These are phyloP conservation scores for Pythium sp. DNA, from an alignment of 352 stramenopile genomes.

Conservation along the genomic window DNA sequence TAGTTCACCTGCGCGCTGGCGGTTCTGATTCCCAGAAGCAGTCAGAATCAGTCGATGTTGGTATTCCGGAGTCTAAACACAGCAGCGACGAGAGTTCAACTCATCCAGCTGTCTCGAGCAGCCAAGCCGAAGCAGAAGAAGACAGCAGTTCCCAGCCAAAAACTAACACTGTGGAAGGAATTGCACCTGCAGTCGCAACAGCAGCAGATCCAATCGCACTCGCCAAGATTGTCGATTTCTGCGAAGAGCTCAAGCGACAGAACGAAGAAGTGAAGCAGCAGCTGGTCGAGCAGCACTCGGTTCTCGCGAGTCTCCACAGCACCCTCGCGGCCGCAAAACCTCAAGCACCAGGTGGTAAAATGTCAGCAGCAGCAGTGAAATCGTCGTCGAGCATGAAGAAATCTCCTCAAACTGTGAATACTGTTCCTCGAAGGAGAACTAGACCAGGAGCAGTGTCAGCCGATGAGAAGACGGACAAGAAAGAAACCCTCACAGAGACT, in stretches of 20 bases:
- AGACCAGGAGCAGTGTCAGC: background rate
- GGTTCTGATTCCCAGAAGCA: background rate
- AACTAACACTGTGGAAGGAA: background rate
- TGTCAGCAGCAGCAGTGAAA: conserved; percentile 5
- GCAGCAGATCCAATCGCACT: conserved; percentile 27
- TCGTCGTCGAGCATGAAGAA: background rate
- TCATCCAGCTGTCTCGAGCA: background rate
- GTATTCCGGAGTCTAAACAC: background rate
- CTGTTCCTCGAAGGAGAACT: background rate
- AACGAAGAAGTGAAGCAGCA: conserved; percentile 60
- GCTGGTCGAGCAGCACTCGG: conserved; percentile 38
- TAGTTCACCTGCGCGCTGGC: background rate
- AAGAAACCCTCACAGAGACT: background rate
- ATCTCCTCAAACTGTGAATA: background rate
- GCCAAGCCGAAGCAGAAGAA: background rate
- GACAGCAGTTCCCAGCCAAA: background rate
- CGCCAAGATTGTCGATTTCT: conserved; percentile 51
- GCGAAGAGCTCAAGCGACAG: conserved; percentile 51
- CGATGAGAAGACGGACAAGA: background rate
- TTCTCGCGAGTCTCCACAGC: conserved; percentile 31
- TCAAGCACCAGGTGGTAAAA: background rate
- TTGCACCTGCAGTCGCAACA: background rate
- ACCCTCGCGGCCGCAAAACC: background rate
- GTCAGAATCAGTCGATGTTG: background rate
- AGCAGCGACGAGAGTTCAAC: background rate